A percentile compares a stretch with the other conserved stretches of the same genome.
Conservation (phyloP, 2,329 filamentous ascomycete species). For the Cytospora piceae region DNA sequence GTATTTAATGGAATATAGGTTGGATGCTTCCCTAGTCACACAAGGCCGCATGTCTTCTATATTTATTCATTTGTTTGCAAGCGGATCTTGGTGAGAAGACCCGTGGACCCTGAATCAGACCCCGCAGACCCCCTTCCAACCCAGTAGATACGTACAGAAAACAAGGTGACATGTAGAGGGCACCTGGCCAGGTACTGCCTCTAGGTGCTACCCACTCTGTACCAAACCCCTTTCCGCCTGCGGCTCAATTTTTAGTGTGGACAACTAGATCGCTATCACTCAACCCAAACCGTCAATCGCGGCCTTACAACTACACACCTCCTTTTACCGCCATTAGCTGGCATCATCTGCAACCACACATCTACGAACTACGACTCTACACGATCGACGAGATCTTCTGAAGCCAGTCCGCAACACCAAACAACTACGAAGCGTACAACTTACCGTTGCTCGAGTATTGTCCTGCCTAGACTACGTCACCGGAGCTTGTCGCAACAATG, state of each 20-base stretch:
- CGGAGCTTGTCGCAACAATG: conserved; percentile 63
- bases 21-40: neutral
- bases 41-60: neutral
- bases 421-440: conserved; percentile 29
- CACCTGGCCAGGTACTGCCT: neutral
- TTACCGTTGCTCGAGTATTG: conserved; percentile 31
- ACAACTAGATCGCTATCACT: conserved; percentile 24
- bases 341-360: conserved; percentile 26
- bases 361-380: conserved; percentile 16
- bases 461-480: conserved; percentile 32
- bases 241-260: conserved; percentile 28
- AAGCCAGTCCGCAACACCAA: conserved; percentile 34
- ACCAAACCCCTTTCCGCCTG: conserved; percentile 25
- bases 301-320: conserved; percentile 29
- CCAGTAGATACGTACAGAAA: neutral
- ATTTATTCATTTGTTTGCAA: neutral
- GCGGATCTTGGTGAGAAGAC: neutral
- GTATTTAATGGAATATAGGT: neutral
- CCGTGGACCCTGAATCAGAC: conserved; percentile 20
- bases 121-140: neutral
- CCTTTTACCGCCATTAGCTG: conserved; percentile 30
- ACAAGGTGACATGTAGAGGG: neutral
- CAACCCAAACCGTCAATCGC: conserved; percentile 27
- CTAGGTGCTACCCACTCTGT: conserved; percentile 15
- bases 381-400: conserved; percentile 12